Evolutionary conservation across 106 monocot species (phyloP).

Genomic region (Phalaenopsis equestris): DNA sequence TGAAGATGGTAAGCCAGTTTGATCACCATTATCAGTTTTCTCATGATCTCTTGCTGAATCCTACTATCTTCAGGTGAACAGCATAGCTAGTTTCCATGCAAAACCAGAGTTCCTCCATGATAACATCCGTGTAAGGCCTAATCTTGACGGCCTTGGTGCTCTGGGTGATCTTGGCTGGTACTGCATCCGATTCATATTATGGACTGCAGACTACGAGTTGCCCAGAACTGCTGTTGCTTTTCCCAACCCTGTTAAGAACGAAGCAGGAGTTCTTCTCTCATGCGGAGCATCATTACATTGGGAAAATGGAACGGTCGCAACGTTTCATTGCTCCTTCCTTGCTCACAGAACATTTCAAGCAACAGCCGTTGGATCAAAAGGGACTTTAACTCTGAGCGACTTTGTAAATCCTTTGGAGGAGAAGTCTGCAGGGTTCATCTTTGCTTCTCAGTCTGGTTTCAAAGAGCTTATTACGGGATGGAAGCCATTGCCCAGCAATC

Average conservation of each 20-base stretch:
- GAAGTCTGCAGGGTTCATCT: conserved; percentile 26
- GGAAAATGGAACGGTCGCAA: conserved; percentile 53
- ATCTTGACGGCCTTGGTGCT: conserved; percentile 69
- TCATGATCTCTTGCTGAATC: too few species aligned
- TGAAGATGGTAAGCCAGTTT: conserved; percentile 25
- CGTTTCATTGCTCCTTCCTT: conserved; percentile 69
- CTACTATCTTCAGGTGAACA: conserved; percentile 32
- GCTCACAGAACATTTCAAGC: conserved; percentile 48
- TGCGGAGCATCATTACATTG: conserved; percentile 51
- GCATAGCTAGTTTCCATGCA: conserved; percentile 29
- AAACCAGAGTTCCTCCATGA: conserved; percentile 48
- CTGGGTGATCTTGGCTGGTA: conserved; percentile 81
- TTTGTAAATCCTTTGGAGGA: conserved; percentile 65
- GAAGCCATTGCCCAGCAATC: conserved; percentile 39
- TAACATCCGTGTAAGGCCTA: conserved; percentile 75
- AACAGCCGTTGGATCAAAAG: conserved; percentile 40
- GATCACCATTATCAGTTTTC: not conserved
- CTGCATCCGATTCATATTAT: conserved; percentile 61
- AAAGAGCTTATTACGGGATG: conserved; percentile 44
- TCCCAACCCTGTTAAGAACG: conserved; percentile 27
- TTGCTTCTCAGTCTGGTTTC: conserved; percentile 30
- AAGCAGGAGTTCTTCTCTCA: conserved; percentile 44
- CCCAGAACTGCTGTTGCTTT: conserved; percentile 49
- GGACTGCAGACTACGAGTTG: conserved; percentile 45
- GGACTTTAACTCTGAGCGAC: conserved; percentile 42